phyloP scores from a whole-genome alignment of 352 stramenopile genomes.

The Globisporangium megalacanthum region DNA sequence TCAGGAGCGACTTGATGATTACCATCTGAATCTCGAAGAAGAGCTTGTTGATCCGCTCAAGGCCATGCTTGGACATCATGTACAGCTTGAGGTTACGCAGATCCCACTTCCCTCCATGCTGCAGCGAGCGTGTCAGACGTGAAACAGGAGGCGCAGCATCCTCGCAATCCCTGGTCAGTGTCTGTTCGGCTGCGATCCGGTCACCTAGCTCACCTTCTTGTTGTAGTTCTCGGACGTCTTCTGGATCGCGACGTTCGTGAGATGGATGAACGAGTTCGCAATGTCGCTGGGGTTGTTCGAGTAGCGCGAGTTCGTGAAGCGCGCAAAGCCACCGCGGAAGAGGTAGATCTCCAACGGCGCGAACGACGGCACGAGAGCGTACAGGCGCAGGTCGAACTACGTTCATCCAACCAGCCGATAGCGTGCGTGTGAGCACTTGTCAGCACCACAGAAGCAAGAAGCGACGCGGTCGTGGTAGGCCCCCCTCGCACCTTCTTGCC shows the following conservation, averaged over 20 bases:
- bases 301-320: constrained; percentile 91
- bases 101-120: constrained; percentile 91
- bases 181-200: neutral
- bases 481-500: constrained; percentile 79
- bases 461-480: neutral
- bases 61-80: constrained; percentile 87
- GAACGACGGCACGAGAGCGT: constrained; percentile 92
- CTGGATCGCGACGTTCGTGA: constrained; percentile 94
- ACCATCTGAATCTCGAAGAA: constrained; percentile 90
- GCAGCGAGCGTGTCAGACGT: neutral
- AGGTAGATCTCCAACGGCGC: constrained; percentile 90
- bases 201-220: constrained; percentile 37
- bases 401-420: neutral
- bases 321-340: constrained; percentile 87
- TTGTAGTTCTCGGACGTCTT: constrained; percentile 94
- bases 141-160: neutral
- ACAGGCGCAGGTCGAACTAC: constrained; percentile 91
- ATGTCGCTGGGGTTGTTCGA: constrained; percentile 87
- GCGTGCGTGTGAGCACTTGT: neutral
- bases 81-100: constrained; percentile 88
- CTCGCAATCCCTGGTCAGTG: neutral
- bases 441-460: neutral
- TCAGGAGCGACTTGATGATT: constrained; percentile 82
- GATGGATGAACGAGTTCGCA: constrained; percentile 90
- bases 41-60: constrained; percentile 73